phyloP scores from a whole-genome alignment of 192 early-diverging fungal genomes.

The Entophlyctis helioformis region DNA sequence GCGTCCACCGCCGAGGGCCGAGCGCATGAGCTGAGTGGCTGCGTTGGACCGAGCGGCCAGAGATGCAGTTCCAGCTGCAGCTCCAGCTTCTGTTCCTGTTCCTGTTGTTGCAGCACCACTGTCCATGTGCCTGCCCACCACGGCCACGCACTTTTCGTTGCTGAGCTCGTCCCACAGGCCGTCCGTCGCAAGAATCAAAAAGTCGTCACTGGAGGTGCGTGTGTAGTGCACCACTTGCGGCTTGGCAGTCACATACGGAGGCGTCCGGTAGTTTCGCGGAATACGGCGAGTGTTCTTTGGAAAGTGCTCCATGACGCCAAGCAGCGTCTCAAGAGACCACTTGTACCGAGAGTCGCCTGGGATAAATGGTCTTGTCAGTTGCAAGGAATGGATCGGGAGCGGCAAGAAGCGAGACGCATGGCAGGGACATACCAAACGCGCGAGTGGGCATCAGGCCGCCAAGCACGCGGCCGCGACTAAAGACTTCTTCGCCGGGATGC shows the following conservation, averaged over 20 bases:
- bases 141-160: slow-evolving; percentile 14
- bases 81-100: too few relatives aligned
- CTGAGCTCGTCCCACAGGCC: slow-evolving; percentile 34
- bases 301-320: too few relatives aligned
- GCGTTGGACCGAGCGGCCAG: too few relatives aligned
- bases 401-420: too few relatives aligned
- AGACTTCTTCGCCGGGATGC: slow-evolving; percentile 33
- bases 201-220: slow-evolving; percentile 16
- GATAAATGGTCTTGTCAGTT: not conserved
- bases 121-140: slow-evolving; percentile 21
- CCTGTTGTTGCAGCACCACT: too few relatives aligned
- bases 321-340: slow-evolving; percentile 26
- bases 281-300: too few relatives aligned
- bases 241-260: slow-evolving; percentile 36
- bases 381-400: not conserved
- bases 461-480: slow-evolving; percentile 27
- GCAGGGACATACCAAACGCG: slow-evolving; percentile 30
- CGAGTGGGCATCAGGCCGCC: slow-evolving; percentile 42
- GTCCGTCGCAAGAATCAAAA: slow-evolving; percentile 31
- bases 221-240: slow-evolving; percentile 30
- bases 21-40: slow-evolving; percentile 34
- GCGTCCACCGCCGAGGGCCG: slow-evolving; percentile 22
- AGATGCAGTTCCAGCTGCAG: too few relatives aligned
- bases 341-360: slow-evolving; percentile 37
- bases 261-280: slow-evolving; percentile 23